Evolutionary conservation across 495 filamentous ascomycete genomes (phyloP), one percentile per base, ranked within the genome.

Genomic region (Trichoderma reesei): DNA sequence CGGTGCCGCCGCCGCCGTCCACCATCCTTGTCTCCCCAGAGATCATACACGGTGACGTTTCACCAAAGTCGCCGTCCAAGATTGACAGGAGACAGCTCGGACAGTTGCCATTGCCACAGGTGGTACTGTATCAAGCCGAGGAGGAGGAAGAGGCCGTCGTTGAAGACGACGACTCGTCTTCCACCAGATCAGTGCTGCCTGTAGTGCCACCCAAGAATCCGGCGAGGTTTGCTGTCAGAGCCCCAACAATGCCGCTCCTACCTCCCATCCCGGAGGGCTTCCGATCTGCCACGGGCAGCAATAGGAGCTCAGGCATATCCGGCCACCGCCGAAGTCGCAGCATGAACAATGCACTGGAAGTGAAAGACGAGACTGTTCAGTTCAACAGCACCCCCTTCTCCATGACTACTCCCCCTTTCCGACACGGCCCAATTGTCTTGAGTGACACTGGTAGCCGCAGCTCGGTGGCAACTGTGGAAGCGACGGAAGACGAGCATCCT

Each of bases 361-460:
- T 59, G 0, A 64, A 71, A 4, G 73, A 74, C 33, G 73, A 75
- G 42, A 76, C 75, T 48, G 59, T 80, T 51, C 75, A 71, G 59
- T 74, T 83, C 41, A 67, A 70, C 41, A 74, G 73, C 65, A 77
- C 78, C 6, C 74, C 73, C 7, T 83, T 67, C 65, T 75, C 78
- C 3, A 31, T 77, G 11, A 76, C 71, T 5, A 70, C 67, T 41
- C 78, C 79, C 6, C 65, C 65, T 1, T 79, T 81, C 68, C 72
- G 71, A 38, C 81, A 84, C 61, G 80, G 79, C 2, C 73, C 75
- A 7, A 81, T 84, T 63, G 73, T 79, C 11, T 61, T 84, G 8
- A 56, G 51, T 56, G 51, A 56, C 9, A 26, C 51, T 34, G 20
- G 51, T 14, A 56, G 51, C 14, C 51, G 51, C 26, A 26, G 34